These are phyloP conservation scores for Potentilla sterilis DNA, from an alignment of 306 rosid genomes.

Conservation along the genomic window DNA sequence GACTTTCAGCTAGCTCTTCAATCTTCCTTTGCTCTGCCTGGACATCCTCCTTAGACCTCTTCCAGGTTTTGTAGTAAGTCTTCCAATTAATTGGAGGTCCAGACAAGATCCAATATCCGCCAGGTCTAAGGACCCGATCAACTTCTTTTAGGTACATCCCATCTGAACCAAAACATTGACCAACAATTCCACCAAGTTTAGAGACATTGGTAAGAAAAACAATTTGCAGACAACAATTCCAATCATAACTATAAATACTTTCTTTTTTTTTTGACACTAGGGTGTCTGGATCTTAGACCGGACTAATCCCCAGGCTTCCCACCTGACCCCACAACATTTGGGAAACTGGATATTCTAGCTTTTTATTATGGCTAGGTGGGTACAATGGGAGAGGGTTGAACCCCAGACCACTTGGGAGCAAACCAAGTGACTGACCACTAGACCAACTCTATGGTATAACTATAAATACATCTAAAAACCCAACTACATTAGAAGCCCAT, in stretches of 20 bases:
- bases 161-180: conserved; percentile 46
- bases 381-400: too few species aligned
- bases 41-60: conserved; percentile 75
- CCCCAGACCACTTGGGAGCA: too few species aligned
- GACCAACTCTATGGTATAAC: too few species aligned
- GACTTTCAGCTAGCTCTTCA: conserved; percentile 78
- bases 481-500: background rate
- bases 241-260: background rate
- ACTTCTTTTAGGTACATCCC: conserved; percentile 93
- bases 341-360: too few species aligned
- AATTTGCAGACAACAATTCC: background rate
- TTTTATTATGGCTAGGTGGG: too few species aligned
- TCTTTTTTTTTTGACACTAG: too few species aligned
- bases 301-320: too few species aligned
- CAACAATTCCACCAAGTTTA: background rate
- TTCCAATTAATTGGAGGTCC: conserved; percentile 99
- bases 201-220: background rate
- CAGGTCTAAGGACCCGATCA: conserved; percentile 95
- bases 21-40: conserved; percentile 81
- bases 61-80: conserved; percentile 86
- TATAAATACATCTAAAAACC: background rate
- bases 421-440: too few species aligned
- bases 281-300: too few species aligned
- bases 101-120: conserved; percentile 93
- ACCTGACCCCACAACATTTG: too few species aligned